A percentile compares a stretch with the other conserved stretches of the same genome.
phyloP scores from a whole-genome alignment of 2,329 filamentous ascomycete genomes.

The Hymenoscyphus salicellus region DNA sequence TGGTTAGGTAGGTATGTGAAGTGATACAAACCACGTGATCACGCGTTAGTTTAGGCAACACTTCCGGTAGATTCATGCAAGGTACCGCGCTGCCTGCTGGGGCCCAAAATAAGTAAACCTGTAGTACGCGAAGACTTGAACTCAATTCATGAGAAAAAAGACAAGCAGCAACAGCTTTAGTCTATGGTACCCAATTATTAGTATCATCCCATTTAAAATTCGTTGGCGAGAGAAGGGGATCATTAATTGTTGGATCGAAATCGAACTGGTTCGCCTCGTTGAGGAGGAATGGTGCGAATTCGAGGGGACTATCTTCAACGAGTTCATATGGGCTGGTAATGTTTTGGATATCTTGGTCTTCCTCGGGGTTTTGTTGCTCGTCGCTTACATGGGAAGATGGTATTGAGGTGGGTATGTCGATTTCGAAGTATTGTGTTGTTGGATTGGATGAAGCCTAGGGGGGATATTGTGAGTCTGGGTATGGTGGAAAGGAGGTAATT shows the following conservation, averaged over 20 bases:
- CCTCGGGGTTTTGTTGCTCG: constrained; percentile 11
- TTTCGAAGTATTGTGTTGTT: constrained; percentile 9
- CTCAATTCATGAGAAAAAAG: background rate
- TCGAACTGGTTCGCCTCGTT: constrained; percentile 15
- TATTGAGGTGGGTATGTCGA: background rate
- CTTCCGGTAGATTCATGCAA: no score
- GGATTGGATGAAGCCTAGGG: constrained; percentile 7
- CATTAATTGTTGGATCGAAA: constrained; percentile 14
- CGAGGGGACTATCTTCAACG: constrained; percentile 13
- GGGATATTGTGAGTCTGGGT: constrained; percentile 5
- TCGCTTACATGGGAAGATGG: constrained; percentile 3
- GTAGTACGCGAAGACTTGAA: no score
- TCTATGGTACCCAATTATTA: constrained; percentile 14
- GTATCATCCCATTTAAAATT: constrained; percentile 16
- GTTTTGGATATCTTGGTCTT: constrained; percentile 13
- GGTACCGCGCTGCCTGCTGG: no score
- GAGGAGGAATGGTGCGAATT: constrained; percentile 20
- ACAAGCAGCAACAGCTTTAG: background rate
- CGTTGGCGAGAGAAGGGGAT: constrained; percentile 11
- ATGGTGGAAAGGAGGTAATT: background rate
- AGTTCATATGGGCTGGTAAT: constrained; percentile 10
- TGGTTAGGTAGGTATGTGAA: no score
- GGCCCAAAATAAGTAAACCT: no score
- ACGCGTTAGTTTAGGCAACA: no score
- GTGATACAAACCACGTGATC: no score